Percentiles rank a stretch among this genome's conserved stretches.
phyloP scores from a whole-genome alignment of 805 yeast species.

The Candida glaebosa region DNA sequence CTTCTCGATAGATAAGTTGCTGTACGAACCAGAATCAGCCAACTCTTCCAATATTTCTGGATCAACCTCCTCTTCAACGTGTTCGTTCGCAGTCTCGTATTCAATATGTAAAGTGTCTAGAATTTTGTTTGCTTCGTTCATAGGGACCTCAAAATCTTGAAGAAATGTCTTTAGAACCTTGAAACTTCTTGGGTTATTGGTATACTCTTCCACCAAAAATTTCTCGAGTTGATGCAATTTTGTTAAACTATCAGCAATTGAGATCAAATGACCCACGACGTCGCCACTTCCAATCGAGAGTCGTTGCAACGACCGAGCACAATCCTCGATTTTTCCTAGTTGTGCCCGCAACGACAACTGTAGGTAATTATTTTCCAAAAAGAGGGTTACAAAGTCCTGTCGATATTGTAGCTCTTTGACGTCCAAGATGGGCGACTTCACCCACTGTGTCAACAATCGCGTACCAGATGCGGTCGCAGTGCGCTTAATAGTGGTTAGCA shows the following conservation, averaged over 20 bases:
- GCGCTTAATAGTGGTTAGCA: slow-evolving; percentile 63
- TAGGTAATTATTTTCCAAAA: slow-evolving; percentile 20
- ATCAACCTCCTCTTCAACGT: slow-evolving; percentile 5
- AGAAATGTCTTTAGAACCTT: slow-evolving; percentile 21
- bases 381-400: slow-evolving; percentile 32
- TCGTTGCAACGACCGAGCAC: slow-evolving; percentile 58
- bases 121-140: slow-evolving; percentile 40
- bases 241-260: slow-evolving; percentile 29
- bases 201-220: slow-evolving; percentile 13
- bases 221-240: slow-evolving; percentile 19
- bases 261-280: slow-evolving; percentile 24
- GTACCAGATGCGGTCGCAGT: slow-evolving; percentile 84
- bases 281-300: slow-evolving; percentile 36
- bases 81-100: slow-evolving; percentile 20
- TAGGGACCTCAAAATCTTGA: slow-evolving; percentile 34
- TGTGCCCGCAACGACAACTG: slow-evolving; percentile 24
- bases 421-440: slow-evolving; percentile 73
- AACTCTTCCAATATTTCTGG: slow-evolving; percentile 6
- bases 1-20: slow-evolving; percentile 16
- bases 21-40: slow-evolving; percentile 15
- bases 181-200: slow-evolving; percentile 17
- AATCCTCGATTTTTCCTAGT: slow-evolving; percentile 50
- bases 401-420: slow-evolving; percentile 52
- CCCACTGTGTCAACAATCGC: slow-evolving; percentile 75
- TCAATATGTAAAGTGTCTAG: slow-evolving; percentile 25